Evolutionary conservation across 768 basidiomycete genomes (phyloP).

Genomic region (Holtermannia corniformis): DNA sequence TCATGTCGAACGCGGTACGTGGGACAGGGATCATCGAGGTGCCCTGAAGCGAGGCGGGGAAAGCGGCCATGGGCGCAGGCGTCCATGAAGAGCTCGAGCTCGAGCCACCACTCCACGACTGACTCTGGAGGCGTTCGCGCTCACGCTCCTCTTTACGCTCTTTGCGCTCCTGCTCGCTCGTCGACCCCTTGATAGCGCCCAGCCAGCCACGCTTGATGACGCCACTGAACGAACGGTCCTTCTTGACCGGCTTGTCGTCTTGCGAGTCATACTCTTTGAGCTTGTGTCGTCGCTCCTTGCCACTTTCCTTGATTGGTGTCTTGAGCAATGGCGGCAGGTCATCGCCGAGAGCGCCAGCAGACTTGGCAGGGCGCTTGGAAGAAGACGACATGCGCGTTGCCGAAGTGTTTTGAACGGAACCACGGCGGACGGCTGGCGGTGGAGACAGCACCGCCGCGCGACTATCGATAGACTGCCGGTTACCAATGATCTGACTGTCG

Average conservation of each 20-base stretch:
- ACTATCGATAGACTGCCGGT: too few species aligned
- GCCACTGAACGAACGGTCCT: slow-evolving; percentile 21
- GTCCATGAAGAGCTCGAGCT: slow-evolving; percentile 1
- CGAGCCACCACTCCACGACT: slow-evolving; percentile 31
- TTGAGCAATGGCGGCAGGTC: neutral
- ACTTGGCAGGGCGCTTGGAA: too few species aligned
- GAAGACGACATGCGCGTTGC: too few species aligned
- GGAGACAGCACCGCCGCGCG: too few species aligned
- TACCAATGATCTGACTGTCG: too few species aligned
- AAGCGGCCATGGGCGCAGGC: neutral
- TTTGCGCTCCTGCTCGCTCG: slow-evolving; percentile 21
- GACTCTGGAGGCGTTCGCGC: slow-evolving; percentile 29
- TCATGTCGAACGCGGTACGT: too few species aligned
- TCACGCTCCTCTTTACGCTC: slow-evolving; percentile 25
- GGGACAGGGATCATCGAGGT: too few species aligned
- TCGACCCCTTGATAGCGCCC: slow-evolving; percentile 15
- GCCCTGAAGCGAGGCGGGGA: neutral
- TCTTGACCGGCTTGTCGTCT: slow-evolving; percentile 22
- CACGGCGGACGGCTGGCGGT: too few species aligned
- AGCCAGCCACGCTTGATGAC: slow-evolving; percentile 33
- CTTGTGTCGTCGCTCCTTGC: neutral
- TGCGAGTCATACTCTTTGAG: neutral
- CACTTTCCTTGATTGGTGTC: neutral
- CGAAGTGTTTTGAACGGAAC: too few species aligned
- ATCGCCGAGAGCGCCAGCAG: too few species aligned